phyloP scores from a whole-genome alignment of 208 protist genomes.

The Leishmania mexicana region DNA sequence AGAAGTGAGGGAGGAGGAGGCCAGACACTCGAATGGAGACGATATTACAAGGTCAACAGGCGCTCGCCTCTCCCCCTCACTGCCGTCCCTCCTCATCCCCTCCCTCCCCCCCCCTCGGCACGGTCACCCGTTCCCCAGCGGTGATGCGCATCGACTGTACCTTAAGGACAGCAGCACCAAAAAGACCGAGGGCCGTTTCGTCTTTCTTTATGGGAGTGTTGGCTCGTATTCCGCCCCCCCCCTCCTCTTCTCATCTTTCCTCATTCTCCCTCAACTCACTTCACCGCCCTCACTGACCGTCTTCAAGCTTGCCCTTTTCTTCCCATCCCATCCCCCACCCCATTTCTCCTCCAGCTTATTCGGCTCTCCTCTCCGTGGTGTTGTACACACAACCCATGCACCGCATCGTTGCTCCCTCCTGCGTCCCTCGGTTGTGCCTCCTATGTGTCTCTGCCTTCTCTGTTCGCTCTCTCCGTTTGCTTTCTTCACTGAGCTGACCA shows the following conservation, averaged over 20 bases:
- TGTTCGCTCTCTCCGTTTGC: neutral
- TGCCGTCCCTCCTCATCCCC: neutral
- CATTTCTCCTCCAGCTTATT: neutral
- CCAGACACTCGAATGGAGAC: neutral
- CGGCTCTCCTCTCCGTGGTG: neutral
- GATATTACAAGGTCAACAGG: too few species aligned
- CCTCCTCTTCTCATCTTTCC: neutral
- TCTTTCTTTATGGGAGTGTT: neutral
- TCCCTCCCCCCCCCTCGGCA: neutral
- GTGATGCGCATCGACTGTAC: neutral
- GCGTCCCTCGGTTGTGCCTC: neutral
- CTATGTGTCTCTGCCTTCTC: neutral
- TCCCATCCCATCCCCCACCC: neutral
- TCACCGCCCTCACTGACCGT: neutral
- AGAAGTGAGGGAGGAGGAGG: neutral
- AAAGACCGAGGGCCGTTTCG: neutral
- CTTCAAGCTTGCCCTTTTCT: neutral
- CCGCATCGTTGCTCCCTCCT: neutral
- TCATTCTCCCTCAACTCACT: neutral
- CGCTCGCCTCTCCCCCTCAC: neutral
- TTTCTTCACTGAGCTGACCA: neutral
- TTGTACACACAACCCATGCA: neutral
- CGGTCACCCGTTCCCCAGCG: neutral
- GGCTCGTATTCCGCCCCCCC: neutral
- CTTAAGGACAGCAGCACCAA: neutral